Base-by-base conservation (phyloP, 257 asterid species). In the Primulina tabacum region DNA sequence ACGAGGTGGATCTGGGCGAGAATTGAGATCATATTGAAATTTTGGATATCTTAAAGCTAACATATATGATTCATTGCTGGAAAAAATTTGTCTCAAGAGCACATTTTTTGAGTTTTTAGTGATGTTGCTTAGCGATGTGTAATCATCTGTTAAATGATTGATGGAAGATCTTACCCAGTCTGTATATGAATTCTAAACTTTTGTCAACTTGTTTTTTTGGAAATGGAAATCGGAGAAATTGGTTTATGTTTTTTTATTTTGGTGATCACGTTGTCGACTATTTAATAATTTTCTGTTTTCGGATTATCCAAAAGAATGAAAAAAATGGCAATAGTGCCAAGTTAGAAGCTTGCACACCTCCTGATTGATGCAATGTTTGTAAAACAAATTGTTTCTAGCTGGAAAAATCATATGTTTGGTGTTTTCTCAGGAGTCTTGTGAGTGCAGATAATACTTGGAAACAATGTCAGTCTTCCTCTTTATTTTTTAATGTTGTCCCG, bases 81-180 rank as follows among this genome's bases (percentile, higher is more conserved):
- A 69, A 63, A 62, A 33, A 21, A 10, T 59, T 59, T 50, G 53
- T 65, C 61, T 30, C 53, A 38, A 21, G 69, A 59, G 65, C 43
- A 60, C 2, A 21, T 4, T 59, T 8, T 33, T 37, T 18, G 11
- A 35, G 4, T 3, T 58, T 60, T 60, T 7, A 53, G 66, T 28
- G 1, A n/a, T 50, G 53, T 59, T 24, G 57, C 65, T 6, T 50
- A 59, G n/a, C 8, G 60, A 24, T n/a, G 55, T 43, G 38, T 56
- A 58, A 61, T 67, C 68, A 40, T 73, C 38, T 26, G 30, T 59
- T 14, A 43, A 57, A 32, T 53, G 53, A 67, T 4, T 38, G 24
- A 37, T 57, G 20, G 21, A 29, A 57, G 56, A 16, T 1, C 20
- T 16, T 9, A 37, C 33, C 29, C 58, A 55, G 47, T 16, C 29